A percentile compares a stretch with the other conserved stretches of the same genome.
phyloP scores from a whole-genome alignment of 2,329 filamentous ascomycete genomes.

The Purpureocillium lavendulum region DNA sequence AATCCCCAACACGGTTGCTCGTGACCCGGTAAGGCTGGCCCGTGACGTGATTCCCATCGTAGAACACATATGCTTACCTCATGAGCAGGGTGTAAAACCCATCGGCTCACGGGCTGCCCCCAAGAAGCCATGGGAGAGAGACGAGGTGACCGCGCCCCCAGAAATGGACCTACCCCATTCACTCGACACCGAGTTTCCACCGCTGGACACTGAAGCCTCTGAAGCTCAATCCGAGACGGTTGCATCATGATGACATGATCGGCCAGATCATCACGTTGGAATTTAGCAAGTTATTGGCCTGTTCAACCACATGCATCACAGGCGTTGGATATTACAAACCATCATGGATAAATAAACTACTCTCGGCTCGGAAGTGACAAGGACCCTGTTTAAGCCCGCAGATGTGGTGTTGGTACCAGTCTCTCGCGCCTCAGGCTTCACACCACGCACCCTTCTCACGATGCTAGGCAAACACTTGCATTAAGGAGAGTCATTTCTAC shows the following conservation, averaged over 20 bases:
- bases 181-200: slow-evolving; percentile 26
- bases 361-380: too few species aligned
- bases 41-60: neutral
- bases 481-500: slow-evolving; percentile 9
- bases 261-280: too few species aligned
- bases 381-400: too few species aligned
- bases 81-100: slow-evolving; percentile 34
- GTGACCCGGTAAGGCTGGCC: slow-evolving; percentile 50
- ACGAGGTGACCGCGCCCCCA: slow-evolving; percentile 15
- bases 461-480: slow-evolving; percentile 2
- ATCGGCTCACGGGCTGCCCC: slow-evolving; percentile 39
- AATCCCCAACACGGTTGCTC: slow-evolving; percentile 71
- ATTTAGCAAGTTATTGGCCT: too few species aligned
- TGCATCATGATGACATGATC: slow-evolving; percentile 1
- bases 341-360: too few species aligned
- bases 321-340: neutral
- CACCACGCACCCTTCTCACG: too few species aligned
- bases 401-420: too few species aligned
- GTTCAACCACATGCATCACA: too few species aligned
- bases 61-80: neutral
- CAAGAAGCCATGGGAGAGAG: slow-evolving; percentile 72
- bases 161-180: slow-evolving; percentile 13
- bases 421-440: too few species aligned
- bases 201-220: slow-evolving; percentile 21
- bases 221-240: slow-evolving; percentile 1